phyloP scores from a whole-genome alignment of 1,284 basidiomycete species.

The Ganoderma lucidum region DNA sequence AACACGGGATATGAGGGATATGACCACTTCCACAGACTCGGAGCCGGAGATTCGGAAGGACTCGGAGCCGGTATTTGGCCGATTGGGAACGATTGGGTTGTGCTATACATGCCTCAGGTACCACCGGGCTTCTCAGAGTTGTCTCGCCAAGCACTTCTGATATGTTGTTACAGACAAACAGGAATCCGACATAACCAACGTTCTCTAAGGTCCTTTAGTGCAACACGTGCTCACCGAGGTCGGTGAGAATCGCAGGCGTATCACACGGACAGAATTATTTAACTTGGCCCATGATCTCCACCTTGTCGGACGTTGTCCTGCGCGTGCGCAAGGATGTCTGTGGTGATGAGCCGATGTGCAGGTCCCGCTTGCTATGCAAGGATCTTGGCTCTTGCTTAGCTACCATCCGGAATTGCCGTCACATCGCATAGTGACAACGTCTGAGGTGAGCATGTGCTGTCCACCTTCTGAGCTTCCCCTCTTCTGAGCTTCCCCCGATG shows the following conservation, averaged over 20 bases:
- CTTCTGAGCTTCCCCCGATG: neutral
- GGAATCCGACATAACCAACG: neutral
- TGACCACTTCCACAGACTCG: no score
- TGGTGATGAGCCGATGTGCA: neutral
- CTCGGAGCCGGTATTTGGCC: neutral
- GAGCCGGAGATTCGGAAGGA: no score
- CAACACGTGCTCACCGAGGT: neutral
- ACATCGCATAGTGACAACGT: constrained; percentile 1
- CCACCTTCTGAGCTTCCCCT: constrained; percentile 2
- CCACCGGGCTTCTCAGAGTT: neutral
- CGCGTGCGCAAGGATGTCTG: neutral
- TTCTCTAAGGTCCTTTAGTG: neutral
- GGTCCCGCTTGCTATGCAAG: neutral
- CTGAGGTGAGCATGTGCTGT: constrained; percentile 5
- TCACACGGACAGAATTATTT: constrained; percentile 1
- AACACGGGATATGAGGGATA: neutral
- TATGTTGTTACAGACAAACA: neutral
- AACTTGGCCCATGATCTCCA: neutral
- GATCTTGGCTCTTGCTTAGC: neutral
- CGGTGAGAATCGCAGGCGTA: neutral
- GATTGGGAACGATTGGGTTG: neutral
- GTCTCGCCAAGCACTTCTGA: neutral
- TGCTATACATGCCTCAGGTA: neutral
- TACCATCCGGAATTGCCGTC: neutral
- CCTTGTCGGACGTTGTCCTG: neutral